These are phyloP conservation scores for Corrigiola litoralis DNA, from an alignment of 179 eudicot genomes.

Conservation along the genomic window DNA sequence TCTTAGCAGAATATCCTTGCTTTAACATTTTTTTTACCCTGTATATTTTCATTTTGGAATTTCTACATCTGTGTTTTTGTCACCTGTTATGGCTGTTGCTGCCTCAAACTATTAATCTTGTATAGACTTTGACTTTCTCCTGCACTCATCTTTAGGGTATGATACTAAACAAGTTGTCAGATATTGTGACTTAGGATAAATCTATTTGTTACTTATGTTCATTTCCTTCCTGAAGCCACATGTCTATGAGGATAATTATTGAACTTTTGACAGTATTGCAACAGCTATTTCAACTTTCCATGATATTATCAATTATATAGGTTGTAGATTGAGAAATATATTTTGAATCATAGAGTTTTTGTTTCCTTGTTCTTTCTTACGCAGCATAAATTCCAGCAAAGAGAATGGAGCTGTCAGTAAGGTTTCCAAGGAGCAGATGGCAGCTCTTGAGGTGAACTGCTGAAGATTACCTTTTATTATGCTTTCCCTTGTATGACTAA, in stretches of 20 bases:
- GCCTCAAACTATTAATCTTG: neutral
- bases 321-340: neutral
- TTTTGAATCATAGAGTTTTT: neutral
- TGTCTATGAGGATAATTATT: neutral
- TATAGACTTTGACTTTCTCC: neutral
- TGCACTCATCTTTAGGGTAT: neutral
- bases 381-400: constrained; percentile 56
- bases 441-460: constrained; percentile 58
- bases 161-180: neutral
- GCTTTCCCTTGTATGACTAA: neutral
- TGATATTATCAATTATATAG: neutral
- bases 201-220: neutral
- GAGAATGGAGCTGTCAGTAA: constrained; percentile 36
- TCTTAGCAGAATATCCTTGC: neutral
- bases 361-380: constrained; percentile 8
- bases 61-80: too few relatives aligned
- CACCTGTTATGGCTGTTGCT: too few relatives aligned
- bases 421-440: constrained; percentile 64
- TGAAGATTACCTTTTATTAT: neutral
- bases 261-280: neutral
- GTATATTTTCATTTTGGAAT: too few relatives aligned
- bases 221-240: neutral
- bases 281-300: neutral
- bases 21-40: too few relatives aligned
- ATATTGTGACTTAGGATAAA: neutral